Base-by-base conservation (phyloP, 1,284 basidiomycete species). In the Boletus smithii region DNA sequence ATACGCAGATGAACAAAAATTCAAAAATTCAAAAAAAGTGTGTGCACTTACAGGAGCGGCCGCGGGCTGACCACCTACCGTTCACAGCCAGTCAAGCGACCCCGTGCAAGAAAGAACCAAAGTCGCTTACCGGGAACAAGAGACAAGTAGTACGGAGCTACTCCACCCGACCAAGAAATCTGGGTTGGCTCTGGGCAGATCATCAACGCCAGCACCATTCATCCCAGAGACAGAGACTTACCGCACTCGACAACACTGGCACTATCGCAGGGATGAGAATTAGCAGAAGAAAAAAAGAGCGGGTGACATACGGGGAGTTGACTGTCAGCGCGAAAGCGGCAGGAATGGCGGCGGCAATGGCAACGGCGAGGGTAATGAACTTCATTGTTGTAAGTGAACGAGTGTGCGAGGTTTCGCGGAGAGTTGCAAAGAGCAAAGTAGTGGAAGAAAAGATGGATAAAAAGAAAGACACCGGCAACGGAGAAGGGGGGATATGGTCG, bases 121-220 rank as follows among this genome's bases (percentile, higher is more conserved):
- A 1, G 1, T 14, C 2, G 1, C 72, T 33, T 54, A 80, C 84
- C 84, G 42, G 87, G 88, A 44, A 88, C 62, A 52, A 88, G 59
- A 23, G 79, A 71, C 50, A 88, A 52, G 68, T 73, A 91, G 71
- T 79, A 91, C 0, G 88, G 88, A 0, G 71, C 42, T 0, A 54
- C 49, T 35, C 85, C 84, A 24, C 70, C 79, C 23, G 56, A 42
- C 81, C 83, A 91, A 7, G 63, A 66, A 51, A 90, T 54, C 54
- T 73, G 63, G 20, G 74, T 66, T 9, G 85, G 85, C 55, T 86
- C 85, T 86, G 49, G 13, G 5, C 9, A 14, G 5, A 23, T 11
- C n/a, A 16, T 48, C 34, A 35, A 26, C 10, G 4, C 13, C 24
- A 5, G 32, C 14, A 7, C 4, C 4, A 2, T 14, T 17, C 38